phyloP scores from a whole-genome alignment of 495 filamentous ascomycete genomes.

The Immersiella caudata region DNA sequence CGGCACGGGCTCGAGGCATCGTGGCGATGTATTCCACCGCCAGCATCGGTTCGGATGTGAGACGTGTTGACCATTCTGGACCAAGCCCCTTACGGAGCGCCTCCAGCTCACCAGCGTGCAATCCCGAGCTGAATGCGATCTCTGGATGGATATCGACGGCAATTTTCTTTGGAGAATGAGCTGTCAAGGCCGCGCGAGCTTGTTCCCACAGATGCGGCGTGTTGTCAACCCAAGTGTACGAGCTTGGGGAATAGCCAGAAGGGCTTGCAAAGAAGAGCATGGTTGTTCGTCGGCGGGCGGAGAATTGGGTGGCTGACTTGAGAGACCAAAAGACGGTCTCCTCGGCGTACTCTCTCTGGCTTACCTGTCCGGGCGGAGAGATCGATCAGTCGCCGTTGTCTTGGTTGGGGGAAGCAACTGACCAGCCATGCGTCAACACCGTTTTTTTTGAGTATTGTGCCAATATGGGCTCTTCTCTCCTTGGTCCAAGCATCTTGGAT shows the following conservation, averaged over 20 bases:
- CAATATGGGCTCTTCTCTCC: slow-evolving; percentile 43
- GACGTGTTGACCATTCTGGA: slow-evolving; percentile 36
- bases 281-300: slow-evolving; percentile 48
- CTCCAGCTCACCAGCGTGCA: slow-evolving; percentile 49
- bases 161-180: slow-evolving; percentile 38
- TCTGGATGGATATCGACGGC: slow-evolving; percentile 46
- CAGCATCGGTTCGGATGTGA: slow-evolving; percentile 46
- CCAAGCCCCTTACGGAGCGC: slow-evolving; percentile 38
- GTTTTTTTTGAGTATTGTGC: slow-evolving; percentile 45
- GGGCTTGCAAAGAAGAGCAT: slow-evolving; percentile 46
- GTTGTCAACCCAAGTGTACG: slow-evolving; percentile 50
- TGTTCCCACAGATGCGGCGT: slow-evolving; percentile 43
- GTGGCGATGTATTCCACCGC: slow-evolving; percentile 50
- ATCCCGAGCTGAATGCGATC: slow-evolving; percentile 46
- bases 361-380: too few relatives aligned
- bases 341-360: slow-evolving; percentile 53
- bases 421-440: slow-evolving; percentile 53
- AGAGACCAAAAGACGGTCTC: slow-evolving; percentile 55
- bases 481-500: slow-evolving; percentile 47
- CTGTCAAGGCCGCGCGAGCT: slow-evolving; percentile 35
- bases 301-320: slow-evolving; percentile 46
- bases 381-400: too few relatives aligned
- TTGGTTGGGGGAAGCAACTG: too few relatives aligned
- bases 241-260: slow-evolving; percentile 21
- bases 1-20: slow-evolving; percentile 41